Percentiles rank a stretch among this genome's conserved stretches.
Conservation (phyloP, 1,284 basidiomycete genomes). For the Gomphus sp. region DNA sequence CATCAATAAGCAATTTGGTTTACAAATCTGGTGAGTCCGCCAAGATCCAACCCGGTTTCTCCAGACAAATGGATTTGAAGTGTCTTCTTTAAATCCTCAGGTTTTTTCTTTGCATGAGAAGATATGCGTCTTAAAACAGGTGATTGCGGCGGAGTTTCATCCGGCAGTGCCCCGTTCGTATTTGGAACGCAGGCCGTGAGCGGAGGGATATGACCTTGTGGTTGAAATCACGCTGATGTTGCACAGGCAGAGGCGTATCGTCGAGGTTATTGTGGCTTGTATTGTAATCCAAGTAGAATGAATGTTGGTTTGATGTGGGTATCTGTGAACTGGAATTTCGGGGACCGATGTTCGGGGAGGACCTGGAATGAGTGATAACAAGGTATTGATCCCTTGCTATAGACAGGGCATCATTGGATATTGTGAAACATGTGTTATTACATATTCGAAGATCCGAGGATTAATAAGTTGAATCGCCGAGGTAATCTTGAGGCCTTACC, state of each 20-base stretch:
- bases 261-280: constrained; percentile 96
- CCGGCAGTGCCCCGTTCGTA: constrained; percentile 88
- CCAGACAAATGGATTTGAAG: constrained; percentile 98
- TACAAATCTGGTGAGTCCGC: constrained; percentile 79
- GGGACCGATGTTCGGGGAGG: constrained; percentile 86
- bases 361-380: constrained; percentile 71
- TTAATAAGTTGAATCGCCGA: constrained; percentile 51
- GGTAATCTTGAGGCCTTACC: no score
- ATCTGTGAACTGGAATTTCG: constrained; percentile 98
- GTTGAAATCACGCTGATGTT: constrained; percentile 95
- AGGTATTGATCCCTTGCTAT: constrained; percentile 78
- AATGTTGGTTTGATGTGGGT: constrained; percentile 84
- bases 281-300: constrained; percentile 97
- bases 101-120: constrained; percentile 90
- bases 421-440: constrained; percentile 88
- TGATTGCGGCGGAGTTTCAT: constrained; percentile 89
- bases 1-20: neutral
- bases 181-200: constrained; percentile 68
- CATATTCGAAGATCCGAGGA: constrained; percentile 20
- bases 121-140: constrained; percentile 95
- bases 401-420: constrained; percentile 96
- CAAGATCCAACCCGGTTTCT: constrained; percentile 97
- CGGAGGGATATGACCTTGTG: constrained; percentile 99
- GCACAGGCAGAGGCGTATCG: constrained; percentile 80
- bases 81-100: constrained; percentile 93